These are phyloP conservation scores for Penicillium aurantiogriseum DNA, from an alignment of 2,329 filamentous ascomycete species.

Conservation along the genomic window DNA sequence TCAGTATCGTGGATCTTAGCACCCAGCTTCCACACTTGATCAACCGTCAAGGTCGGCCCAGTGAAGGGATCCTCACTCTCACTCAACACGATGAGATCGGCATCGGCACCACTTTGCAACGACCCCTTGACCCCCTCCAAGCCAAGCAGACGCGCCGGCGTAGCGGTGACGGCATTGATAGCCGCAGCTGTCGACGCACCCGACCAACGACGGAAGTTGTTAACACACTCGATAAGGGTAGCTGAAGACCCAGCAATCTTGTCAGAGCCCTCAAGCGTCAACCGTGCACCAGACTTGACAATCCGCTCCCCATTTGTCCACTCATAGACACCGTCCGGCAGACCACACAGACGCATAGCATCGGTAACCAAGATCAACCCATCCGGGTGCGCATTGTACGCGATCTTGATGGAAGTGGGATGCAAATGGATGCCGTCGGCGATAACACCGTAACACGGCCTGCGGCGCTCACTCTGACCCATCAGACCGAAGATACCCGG, in stretches of 20 bases:
- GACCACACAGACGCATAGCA: constrained; percentile 81
- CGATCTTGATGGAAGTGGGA: constrained; percentile 83
- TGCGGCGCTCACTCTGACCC: constrained; percentile 58
- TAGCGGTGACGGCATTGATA: constrained; percentile 42
- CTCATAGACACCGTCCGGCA: constrained; percentile 78
- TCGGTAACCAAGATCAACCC: constrained; percentile 90
- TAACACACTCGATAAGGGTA: constrained; percentile 46
- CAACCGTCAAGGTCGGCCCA: constrained; percentile 36
- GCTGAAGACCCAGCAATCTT: constrained; percentile 69
- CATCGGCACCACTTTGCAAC: constrained; percentile 42
- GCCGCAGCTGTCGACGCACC: constrained; percentile 40
- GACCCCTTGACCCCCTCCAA: constrained; percentile 41
- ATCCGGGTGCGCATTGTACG: constrained; percentile 78
- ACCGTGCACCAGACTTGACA: constrained; percentile 60
- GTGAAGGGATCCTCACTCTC: constrained; percentile 34
- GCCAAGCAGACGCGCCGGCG: constrained; percentile 41
- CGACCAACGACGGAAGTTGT: constrained; percentile 46
- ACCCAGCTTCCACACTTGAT: constrained; percentile 47
- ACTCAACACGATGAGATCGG: constrained; percentile 42
- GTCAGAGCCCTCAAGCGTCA: constrained; percentile 75
- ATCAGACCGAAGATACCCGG: constrained; percentile 86
- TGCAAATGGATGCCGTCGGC: constrained; percentile 89
- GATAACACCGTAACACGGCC: constrained; percentile 83
- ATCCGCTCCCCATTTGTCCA: constrained; percentile 74
- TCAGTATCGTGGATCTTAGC: constrained; percentile 40